These are phyloP conservation scores for Entophlyctis helioformis DNA, from an alignment of 192 early-diverging fungal species.

Conservation along the genomic window DNA sequence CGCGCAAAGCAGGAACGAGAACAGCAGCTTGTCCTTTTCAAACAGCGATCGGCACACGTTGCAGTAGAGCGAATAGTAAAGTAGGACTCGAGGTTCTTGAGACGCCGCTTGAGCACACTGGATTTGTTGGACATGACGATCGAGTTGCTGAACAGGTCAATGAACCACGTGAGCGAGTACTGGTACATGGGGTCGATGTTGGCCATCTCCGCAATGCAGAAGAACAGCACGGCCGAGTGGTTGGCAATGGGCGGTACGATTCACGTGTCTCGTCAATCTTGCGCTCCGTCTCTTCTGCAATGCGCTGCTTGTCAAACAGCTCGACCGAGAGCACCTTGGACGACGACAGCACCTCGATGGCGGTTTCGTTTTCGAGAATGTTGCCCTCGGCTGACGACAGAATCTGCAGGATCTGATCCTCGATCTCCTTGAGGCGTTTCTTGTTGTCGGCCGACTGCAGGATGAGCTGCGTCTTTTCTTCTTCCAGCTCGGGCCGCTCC, in stretches of 20 bases:
- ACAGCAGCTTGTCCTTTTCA: slow-evolving; percentile 57
- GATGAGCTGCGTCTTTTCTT: slow-evolving; percentile 55
- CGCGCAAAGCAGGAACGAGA: slow-evolving; percentile 46
- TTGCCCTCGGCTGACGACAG: slow-evolving; percentile 52
- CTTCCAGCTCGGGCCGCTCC: slow-evolving; percentile 53
- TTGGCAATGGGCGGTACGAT: slow-evolving; percentile 56
- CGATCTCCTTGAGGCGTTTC: slow-evolving; percentile 51
- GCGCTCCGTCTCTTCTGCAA: slow-evolving; percentile 54
- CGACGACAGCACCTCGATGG: slow-evolving; percentile 47
- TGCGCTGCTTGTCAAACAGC: slow-evolving; percentile 54
- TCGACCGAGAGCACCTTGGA: slow-evolving; percentile 47
- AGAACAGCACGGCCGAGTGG: slow-evolving; percentile 47
- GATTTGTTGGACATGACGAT: slow-evolving; percentile 43
- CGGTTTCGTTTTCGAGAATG: slow-evolving; percentile 54
- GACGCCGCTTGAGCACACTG: slow-evolving; percentile 39
- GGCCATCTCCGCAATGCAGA: slow-evolving; percentile 54
- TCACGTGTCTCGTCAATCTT: slow-evolving; percentile 58
- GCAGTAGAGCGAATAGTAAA: slow-evolving; percentile 55
- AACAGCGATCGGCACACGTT: slow-evolving; percentile 58
- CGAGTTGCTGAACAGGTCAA: slow-evolving; percentile 45
- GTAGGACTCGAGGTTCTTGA: slow-evolving; percentile 51
- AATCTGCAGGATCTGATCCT: slow-evolving; percentile 50
- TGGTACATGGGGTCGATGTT: slow-evolving; percentile 64
- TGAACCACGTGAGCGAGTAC: slow-evolving; percentile 56
- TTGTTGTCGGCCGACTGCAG: slow-evolving; percentile 52